Evolutionary conservation across 495 filamentous ascomycete species (phyloP).

Genomic region (Penicillium ucsense): DNA sequence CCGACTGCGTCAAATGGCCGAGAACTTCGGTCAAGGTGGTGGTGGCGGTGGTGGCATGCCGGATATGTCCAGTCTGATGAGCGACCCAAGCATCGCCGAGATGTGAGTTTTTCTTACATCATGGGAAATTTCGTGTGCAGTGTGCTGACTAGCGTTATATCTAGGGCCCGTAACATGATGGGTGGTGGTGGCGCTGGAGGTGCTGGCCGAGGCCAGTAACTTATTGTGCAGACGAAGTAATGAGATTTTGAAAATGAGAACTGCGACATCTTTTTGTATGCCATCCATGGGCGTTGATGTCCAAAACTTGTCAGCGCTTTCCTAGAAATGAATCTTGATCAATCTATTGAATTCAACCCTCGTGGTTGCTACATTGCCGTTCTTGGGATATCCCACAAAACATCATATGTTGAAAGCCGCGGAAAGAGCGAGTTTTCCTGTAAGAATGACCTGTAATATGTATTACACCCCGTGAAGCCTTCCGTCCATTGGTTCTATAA

Average conservation of each 20-base stretch:
- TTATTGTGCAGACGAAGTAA: constrained; percentile 7
- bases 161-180: constrained; percentile 71
- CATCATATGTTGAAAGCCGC: too few species aligned
- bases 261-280: too few species aligned
- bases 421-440: too few species aligned
- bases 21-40: constrained; percentile 46
- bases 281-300: too few species aligned
- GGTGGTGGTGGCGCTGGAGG: constrained; percentile 43
- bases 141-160: constrained; percentile 5
- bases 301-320: too few species aligned
- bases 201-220: constrained; percentile 24
- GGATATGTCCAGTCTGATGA: constrained; percentile 72
- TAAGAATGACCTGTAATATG: too few species aligned
- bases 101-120: constrained; percentile 54
- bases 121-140: background rate
- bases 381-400: too few species aligned
- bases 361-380: too few species aligned
- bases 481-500: too few species aligned
- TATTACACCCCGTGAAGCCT: too few species aligned
- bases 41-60: constrained; percentile 64
- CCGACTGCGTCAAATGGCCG: constrained; percentile 67
- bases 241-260: constrained; percentile 7
- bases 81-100: constrained; percentile 80
- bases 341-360: too few species aligned
- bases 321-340: too few species aligned